phyloP scores from a whole-genome alignment of 495 filamentous ascomycete genomes.

The Filosporella fistucella region DNA sequence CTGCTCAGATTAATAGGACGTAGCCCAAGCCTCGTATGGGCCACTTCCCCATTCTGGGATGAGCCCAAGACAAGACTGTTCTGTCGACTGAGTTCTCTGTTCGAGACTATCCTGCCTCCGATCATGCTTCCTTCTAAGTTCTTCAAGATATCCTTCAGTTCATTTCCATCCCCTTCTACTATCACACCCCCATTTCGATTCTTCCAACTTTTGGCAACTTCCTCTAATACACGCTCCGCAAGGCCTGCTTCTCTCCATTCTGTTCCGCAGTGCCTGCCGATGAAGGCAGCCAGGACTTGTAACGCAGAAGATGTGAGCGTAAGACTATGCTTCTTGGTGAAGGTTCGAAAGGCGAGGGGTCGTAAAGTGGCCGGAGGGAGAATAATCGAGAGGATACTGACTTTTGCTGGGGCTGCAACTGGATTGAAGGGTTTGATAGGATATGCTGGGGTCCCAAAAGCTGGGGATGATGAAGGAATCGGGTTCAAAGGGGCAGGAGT shows the following conservation, averaged over 20 bases:
- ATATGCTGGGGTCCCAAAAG: slow-evolving; percentile 78
- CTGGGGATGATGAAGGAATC: slow-evolving; percentile 85
- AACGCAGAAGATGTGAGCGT: slow-evolving; percentile 88
- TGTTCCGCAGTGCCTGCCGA: slow-evolving; percentile 88
- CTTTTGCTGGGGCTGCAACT: slow-evolving; percentile 42
- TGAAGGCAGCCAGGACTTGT: slow-evolving; percentile 77
- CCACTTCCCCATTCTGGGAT: slow-evolving; percentile 12
- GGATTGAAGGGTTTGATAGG: slow-evolving; percentile 57
- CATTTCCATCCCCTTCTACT: slow-evolving; percentile 73
- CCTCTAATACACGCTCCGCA: slow-evolving; percentile 87
- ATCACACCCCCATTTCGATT: slow-evolving; percentile 78
- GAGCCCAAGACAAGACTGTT: slow-evolving; percentile 46
- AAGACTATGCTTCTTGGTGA: slow-evolving; percentile 96
- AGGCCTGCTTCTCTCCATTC: slow-evolving; percentile 95
- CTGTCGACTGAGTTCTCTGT: slow-evolving; percentile 48
- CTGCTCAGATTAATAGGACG: slow-evolving; percentile 37
- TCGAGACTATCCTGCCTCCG: slow-evolving; percentile 61
- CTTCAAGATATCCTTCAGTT: slow-evolving; percentile 75
- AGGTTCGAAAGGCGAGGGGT: slow-evolving; percentile 89
- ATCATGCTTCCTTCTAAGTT: slow-evolving; percentile 78
- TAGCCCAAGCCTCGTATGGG: slow-evolving; percentile 29
- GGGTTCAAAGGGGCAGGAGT: slow-evolving; percentile 27
- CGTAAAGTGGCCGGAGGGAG: slow-evolving; percentile 83
- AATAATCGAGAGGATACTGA: slow-evolving; percentile 80
- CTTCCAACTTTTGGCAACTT: slow-evolving; percentile 88